phyloP scores from a whole-genome alignment of 129 eudicot genomes.

The Erigeron canadensis region DNA sequence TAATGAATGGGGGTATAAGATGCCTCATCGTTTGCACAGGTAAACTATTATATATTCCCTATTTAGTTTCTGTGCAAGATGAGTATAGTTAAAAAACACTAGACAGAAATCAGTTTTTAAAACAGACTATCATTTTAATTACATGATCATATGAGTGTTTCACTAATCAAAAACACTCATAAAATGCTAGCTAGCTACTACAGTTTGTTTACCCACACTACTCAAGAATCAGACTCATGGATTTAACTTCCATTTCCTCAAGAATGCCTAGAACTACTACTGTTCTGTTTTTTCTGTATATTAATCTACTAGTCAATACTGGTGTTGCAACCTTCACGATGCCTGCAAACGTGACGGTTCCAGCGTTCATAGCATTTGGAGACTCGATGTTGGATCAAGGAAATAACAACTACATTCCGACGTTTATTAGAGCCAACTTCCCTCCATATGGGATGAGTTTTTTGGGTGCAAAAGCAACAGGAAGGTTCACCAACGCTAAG shows the following conservation, averaged over 20 bases:
- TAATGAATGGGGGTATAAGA: too few species aligned
- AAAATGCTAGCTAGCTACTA: not conserved
- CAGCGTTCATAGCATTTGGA: constrained; percentile 68
- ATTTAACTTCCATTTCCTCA: constrained; percentile 6
- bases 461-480: constrained; percentile 62
- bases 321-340: constrained; percentile 20
- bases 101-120: constrained; percentile 23
- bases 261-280: not conserved
- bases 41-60: constrained; percentile 1
- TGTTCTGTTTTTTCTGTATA: not conserved
- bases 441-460: constrained; percentile 78
- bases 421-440: constrained; percentile 55
- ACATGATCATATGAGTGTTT: constrained; percentile 28
- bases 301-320: constrained; percentile 14
- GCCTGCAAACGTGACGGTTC: constrained; percentile 45
- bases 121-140: constrained; percentile 18
- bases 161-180: not conserved
- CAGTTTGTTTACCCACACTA: not conserved
- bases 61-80: too few species aligned
- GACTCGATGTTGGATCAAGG: constrained; percentile 86
- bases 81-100: not conserved
- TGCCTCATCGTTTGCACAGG: constrained; percentile 65
- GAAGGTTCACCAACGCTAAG: constrained; percentile 75
- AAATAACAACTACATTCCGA: constrained; percentile 51
- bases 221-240: constrained; percentile 11